Evolutionary conservation across 2,329 filamentous ascomycete species (phyloP).

Genomic region (Fusarium brevicatenulatum): DNA sequence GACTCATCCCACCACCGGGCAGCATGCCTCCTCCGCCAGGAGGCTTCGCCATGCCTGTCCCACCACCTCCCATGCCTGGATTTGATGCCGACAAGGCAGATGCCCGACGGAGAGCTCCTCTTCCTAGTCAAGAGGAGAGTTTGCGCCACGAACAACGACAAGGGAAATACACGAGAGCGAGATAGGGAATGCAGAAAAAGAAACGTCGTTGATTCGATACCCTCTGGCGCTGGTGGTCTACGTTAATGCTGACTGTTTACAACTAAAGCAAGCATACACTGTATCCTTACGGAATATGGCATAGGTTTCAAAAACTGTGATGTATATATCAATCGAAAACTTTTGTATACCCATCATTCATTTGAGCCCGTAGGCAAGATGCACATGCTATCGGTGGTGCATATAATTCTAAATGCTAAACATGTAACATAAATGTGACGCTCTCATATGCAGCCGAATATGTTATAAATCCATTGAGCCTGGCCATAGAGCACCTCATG

Average conservation of each 20-base stretch:
- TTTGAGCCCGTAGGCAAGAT: neutral
- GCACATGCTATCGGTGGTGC: neutral
- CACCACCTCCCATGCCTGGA: conserved; percentile 54
- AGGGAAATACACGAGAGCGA: conserved; percentile 67
- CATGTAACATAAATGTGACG: neutral
- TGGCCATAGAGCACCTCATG: neutral
- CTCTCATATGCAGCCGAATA: neutral
- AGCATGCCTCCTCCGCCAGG: conserved; percentile 49
- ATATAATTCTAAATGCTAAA: neutral
- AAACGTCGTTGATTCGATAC: conserved; percentile 33
- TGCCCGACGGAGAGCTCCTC: conserved; percentile 68
- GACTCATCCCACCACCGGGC: conserved; percentile 56
- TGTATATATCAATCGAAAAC: conserved; percentile 15
- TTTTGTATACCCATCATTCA: conserved; percentile 10
- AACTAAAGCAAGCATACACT: neutral
- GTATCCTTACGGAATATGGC: neutral
- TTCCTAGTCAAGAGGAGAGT: conserved; percentile 87
- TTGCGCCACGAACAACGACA: conserved; percentile 78
- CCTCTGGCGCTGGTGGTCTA: conserved; percentile 40
- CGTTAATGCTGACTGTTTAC: conserved; percentile 6
- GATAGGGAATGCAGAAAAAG: conserved; percentile 46
- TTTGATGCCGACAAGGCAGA: conserved; percentile 46
- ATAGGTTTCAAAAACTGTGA: conserved; percentile 1
- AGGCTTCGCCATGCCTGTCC: conserved; percentile 48
- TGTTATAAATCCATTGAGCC: neutral